A percentile compares a stretch with the other conserved stretches of the same genome.
Evolutionary conservation across 352 stramenopile species (phyloP).

Genomic region (Globisporangium middletonii): DNA sequence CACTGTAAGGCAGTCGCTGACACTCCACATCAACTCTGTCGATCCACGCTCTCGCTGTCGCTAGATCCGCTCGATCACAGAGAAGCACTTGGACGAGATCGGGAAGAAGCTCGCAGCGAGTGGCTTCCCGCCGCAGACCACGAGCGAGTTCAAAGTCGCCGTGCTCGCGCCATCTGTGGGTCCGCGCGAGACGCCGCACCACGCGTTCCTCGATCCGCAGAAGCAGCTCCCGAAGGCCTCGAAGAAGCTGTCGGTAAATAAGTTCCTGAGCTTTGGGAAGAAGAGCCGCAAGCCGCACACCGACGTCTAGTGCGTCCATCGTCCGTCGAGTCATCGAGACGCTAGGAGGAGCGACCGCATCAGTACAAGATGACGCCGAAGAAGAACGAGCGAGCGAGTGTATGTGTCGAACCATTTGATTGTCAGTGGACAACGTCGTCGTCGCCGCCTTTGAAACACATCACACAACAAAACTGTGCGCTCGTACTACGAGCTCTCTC

Average conservation of each 20-base stretch:
- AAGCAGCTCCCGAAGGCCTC: conserved; percentile 39
- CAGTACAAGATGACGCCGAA: too few species aligned
- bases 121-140: conserved; percentile 31
- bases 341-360: background rate
- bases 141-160: conserved; percentile 46
- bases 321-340: background rate
- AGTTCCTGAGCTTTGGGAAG: conserved; percentile 69
- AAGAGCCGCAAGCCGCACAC: conserved; percentile 35
- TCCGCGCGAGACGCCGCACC: conserved; percentile 10
- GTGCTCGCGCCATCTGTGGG: conserved; percentile 25
- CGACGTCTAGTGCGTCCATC: conserved; percentile 12
- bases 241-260: conserved; percentile 74
- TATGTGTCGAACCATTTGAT: too few species aligned
- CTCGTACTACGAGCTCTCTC: background rate
- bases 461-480: background rate
- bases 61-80: conserved; percentile 56
- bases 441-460: background rate
- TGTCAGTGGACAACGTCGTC: too few species aligned
- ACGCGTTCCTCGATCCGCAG: conserved; percentile 23
- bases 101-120: conserved; percentile 50
- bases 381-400: too few species aligned
- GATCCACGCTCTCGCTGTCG: background rate
- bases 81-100: conserved; percentile 75
- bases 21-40: background rate
- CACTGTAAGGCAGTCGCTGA: too few species aligned